A percentile compares a stretch with the other conserved stretches of the same genome.
These are phyloP conservation scores for Orychophragmus violaceus DNA, from an alignment of 345 rosid species.

Conservation along the genomic window DNA sequence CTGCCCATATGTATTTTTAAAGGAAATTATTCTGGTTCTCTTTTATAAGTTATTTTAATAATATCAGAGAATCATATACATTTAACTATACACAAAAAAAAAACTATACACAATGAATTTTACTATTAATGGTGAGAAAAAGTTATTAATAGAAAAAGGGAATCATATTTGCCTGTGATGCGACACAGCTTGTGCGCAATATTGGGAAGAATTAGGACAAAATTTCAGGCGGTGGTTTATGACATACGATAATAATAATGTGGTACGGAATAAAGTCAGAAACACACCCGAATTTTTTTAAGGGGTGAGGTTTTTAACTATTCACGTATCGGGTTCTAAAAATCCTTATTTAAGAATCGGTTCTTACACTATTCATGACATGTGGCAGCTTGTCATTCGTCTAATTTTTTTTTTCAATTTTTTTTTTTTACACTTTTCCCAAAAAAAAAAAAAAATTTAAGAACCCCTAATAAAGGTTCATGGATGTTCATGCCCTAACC, in stretches of 20 bases:
- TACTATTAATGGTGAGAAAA: background rate
- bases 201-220: conserved; percentile 22
- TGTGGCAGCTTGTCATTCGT: too few species aligned
- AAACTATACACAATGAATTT: background rate
- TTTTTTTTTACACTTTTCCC: too few species aligned
- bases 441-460: too few species aligned
- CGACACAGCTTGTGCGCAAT: conserved; percentile 32
- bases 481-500: too few species aligned
- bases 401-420: too few species aligned
- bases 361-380: too few species aligned
- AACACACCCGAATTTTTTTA: too few species aligned
- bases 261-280: conserved; percentile 33
- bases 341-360: too few species aligned
- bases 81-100: too few species aligned
- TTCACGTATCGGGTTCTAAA: too few species aligned
- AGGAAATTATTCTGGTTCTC: background rate
- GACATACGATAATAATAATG: conserved; percentile 22
- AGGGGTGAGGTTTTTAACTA: too few species aligned
- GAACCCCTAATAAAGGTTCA: too few species aligned
- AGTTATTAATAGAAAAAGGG: background rate
- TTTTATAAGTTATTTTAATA: background rate
- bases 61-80: conserved; percentile 14
- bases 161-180: conserved; percentile 22
- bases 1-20: conserved; percentile 27
- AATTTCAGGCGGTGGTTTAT: conserved; percentile 15